Percentiles rank a stretch among this genome's conserved stretches.
Conservation (phyloP, 768 basidiomycete genomes). For the Tulasnella sp. region DNA sequence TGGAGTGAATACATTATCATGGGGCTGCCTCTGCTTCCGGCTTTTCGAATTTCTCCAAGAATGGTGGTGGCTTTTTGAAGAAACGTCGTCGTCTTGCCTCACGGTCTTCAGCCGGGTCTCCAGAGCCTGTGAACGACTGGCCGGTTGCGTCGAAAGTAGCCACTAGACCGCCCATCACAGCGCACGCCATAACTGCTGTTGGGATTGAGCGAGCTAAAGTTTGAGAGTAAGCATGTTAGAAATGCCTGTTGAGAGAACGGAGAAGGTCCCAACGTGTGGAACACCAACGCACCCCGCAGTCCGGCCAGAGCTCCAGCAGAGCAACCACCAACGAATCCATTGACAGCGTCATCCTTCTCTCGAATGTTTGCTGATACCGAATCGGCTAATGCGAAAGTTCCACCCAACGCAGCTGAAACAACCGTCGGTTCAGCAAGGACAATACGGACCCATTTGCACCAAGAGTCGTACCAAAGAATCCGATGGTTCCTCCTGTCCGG, state of each 20-base stretch:
- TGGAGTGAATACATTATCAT: not conserved
- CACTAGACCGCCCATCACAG: slow-evolving; percentile 69
- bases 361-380: slow-evolving; percentile 76
- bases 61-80: slow-evolving; percentile 64
- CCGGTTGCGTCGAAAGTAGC: slow-evolving; percentile 81
- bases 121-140: slow-evolving; percentile 47
- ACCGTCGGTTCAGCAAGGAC: not conserved
- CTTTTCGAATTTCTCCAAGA: slow-evolving; percentile 31
- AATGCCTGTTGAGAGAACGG: slow-evolving; percentile 28
- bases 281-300: slow-evolving; percentile 57
- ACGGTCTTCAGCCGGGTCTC: slow-evolving; percentile 38
- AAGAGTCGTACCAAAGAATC: slow-evolving; percentile 75
- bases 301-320: slow-evolving; percentile 92
- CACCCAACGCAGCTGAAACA: slow-evolving; percentile 77
- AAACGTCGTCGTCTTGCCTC: slow-evolving; percentile 76
- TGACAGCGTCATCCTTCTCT: slow-evolving; percentile 71
- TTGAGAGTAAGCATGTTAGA: not conserved
- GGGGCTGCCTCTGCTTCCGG: slow-evolving; percentile 8
- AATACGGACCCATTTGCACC: not conserved
- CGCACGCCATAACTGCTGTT: slow-evolving; percentile 73
- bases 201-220: slow-evolving; percentile 77
- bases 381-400: slow-evolving; percentile 79
- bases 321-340: slow-evolving; percentile 82
- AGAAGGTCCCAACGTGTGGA: slow-evolving; percentile 17
- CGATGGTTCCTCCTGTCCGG: slow-evolving; percentile 83